phyloP scores from a whole-genome alignment of 768 basidiomycete species.

The Jaapia argillacea region DNA sequence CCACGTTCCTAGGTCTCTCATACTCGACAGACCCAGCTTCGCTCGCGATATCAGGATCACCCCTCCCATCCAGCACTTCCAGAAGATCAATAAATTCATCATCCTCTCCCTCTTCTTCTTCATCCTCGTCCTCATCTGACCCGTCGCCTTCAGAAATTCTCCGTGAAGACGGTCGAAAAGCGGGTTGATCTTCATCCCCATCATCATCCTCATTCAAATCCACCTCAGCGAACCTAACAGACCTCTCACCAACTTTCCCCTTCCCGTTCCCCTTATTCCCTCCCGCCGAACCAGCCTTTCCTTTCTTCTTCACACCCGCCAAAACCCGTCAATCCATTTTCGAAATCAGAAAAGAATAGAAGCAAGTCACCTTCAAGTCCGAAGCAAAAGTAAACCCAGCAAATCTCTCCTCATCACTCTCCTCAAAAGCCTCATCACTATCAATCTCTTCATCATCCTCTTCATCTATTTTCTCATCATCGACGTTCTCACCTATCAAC shows the following conservation, averaged over 20 bases:
- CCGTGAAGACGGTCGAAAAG: no score
- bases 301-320: slow-evolving; percentile 10
- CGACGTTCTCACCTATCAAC: slow-evolving; percentile 29
- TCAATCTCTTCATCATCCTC: slow-evolving; percentile 83
- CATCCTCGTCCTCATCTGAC: slow-evolving; percentile 21
- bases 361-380: slow-evolving; percentile 3
- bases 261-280: slow-evolving; percentile 14
- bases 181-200: slow-evolving; percentile 21
- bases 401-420: slow-evolving; percentile 72
- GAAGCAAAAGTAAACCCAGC: slow-evolving; percentile 40
- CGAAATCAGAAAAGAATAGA: not conserved
- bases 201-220: slow-evolving; percentile 52
- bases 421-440: slow-evolving; percentile 76
- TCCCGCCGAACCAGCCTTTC: slow-evolving; percentile 4
- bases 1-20: slow-evolving; percentile 16
- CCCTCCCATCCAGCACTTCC: slow-evolving; percentile 58
- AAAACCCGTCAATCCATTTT: no score
- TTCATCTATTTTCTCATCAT: slow-evolving; percentile 25
- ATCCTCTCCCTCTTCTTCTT: slow-evolving; percentile 27
- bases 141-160: slow-evolving; percentile 31
- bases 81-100: slow-evolving; percentile 55
- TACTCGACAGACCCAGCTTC: slow-evolving; percentile 27
- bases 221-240: slow-evolving; percentile 42
- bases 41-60: slow-evolving; percentile 23
- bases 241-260: not conserved